phyloP scores from a whole-genome alignment of 2,329 filamentous ascomycete species.

The Plenodomus biglobosus region DNA sequence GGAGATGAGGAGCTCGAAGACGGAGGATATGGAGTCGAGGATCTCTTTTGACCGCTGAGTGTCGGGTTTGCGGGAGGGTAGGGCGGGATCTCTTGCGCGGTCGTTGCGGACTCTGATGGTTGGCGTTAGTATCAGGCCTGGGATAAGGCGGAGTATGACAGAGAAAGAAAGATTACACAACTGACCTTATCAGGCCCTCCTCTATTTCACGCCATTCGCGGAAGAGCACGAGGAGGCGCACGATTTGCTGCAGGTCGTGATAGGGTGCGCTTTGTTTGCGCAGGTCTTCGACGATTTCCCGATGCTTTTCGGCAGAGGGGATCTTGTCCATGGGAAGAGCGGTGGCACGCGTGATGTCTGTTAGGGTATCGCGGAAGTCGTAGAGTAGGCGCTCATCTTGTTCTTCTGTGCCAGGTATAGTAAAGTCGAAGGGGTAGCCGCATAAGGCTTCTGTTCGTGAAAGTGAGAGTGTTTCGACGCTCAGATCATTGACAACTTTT shows the following conservation, averaged over 20 bases:
- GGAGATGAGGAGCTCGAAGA: constrained; percentile 42
- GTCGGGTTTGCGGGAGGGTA: constrained; percentile 18
- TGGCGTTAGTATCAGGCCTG: constrained; percentile 5
- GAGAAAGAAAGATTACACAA: not conserved
- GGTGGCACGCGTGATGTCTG: constrained; percentile 19
- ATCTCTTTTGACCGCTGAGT: constrained; percentile 42
- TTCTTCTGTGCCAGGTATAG: constrained; percentile 25
- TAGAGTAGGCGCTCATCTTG: constrained; percentile 29
- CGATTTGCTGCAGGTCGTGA: constrained; percentile 48
- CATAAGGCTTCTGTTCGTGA: constrained; percentile 47
- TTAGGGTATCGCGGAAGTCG: constrained; percentile 22
- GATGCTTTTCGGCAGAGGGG: constrained; percentile 24
- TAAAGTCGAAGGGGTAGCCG: constrained; percentile 44
- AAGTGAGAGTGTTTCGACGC: constrained; percentile 50
- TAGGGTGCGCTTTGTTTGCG: constrained; percentile 39
- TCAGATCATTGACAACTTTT: constrained; percentile 55
- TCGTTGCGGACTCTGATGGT: constrained; percentile 13
- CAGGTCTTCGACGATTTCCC: constrained; percentile 21
- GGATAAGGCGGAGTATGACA: not conserved
- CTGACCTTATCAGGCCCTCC: constrained; percentile 41
- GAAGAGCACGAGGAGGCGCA: constrained; percentile 48
- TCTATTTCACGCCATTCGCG: constrained; percentile 49
- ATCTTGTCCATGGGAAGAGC: constrained; percentile 23
- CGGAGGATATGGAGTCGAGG: constrained; percentile 44
- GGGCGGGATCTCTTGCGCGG: constrained; percentile 10